phyloP scores from a whole-genome alignment of 2,329 filamentous ascomycete genomes.

The Volutella citrinella region DNA sequence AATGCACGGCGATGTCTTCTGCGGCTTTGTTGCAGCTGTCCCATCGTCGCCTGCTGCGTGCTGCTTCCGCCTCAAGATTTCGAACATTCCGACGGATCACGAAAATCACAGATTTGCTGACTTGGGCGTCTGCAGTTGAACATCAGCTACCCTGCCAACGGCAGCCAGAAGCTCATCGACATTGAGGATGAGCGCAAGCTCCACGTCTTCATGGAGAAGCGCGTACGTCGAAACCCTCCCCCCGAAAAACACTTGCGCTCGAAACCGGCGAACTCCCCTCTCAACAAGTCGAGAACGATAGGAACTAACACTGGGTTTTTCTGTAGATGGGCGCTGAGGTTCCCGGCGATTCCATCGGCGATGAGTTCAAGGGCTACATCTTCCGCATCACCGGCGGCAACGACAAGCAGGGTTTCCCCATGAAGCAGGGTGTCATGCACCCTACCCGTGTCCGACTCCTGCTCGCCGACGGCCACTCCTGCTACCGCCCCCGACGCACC shows the following conservation, averaged over 20 bases:
- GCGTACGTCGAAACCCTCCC: conserved; percentile 55
- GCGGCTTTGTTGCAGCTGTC: no score
- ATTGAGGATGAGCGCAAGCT: conserved; percentile 99
- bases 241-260: no score
- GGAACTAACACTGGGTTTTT: conserved; percentile 31
- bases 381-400: conserved; percentile 99
- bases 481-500: conserved; percentile 96
- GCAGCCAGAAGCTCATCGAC: conserved; percentile 99
- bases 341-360: conserved; percentile 88
- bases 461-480: conserved; percentile 94
- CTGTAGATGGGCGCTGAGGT: conserved; percentile 84
- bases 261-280: conserved; percentile 9
- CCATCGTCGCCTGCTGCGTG: no score
- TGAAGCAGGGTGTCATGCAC: conserved; percentile 99
- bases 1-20: no score
- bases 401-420: conserved; percentile 99
- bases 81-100: no score
- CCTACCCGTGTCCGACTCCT: conserved; percentile 98
- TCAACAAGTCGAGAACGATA: conserved; percentile 6
- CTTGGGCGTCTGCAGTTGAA: conserved; percentile 46
- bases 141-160: conserved; percentile 92
- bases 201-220: conserved; percentile 97
- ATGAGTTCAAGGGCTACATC: conserved; percentile 99
- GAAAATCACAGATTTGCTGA: conserved; percentile 33
- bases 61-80: no score